Evolutionary conservation across 352 stramenopile species (phyloP), one percentile per base, ranked within the genome.

Genomic region (Globisporangium emineosum): DNA sequence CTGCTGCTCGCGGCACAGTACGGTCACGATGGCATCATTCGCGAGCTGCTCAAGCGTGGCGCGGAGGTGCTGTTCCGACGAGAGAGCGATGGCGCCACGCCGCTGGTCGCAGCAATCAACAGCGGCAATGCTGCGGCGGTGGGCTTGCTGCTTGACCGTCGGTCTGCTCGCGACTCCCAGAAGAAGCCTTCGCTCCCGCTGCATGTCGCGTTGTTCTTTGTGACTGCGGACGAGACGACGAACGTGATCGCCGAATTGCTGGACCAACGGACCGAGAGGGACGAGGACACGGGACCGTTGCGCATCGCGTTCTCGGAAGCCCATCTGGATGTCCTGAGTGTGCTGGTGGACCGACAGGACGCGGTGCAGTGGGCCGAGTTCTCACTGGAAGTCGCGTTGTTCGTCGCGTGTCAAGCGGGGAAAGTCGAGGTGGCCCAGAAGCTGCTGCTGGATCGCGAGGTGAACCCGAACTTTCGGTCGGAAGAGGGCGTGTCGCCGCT

Each of bases 401-500:
- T 50, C 10, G 30, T 64, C 4, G 58, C 58, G n/a, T 54, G 42
- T 7, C 58, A 64, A 23, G 47, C 58, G 9, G 58, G 47, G 15
- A 30, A 64, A 27, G 19, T 51, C n/a, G 58, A 47, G 1, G 23
- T 43, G 1, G 32, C 40, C 10, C 35, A 32, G 43, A 57, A 57
- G 13, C 29, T 64, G 13, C 58, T 64, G 21, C 29, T 21, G 4
- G 51, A 29, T 23, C 45, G 58, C 9, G 32, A 55, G 17, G 43
- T 55, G 45, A 27, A 35, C 15, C 49, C 58, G 15, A 56, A 23
- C 35, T 45, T 64, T 13, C n/a, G 47, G 4, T 57, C 47, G 9
- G 58, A 56, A 9, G 58, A 55, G 12, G 47, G 58, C 13, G 58
- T 64, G 30, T 50, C 58, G 10, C 58, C 58, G 12, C 33, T 64